These are phyloP conservation scores for Cantharellus cinnabarinus DNA, from an alignment of 768 basidiomycete species.

Conservation along the genomic window DNA sequence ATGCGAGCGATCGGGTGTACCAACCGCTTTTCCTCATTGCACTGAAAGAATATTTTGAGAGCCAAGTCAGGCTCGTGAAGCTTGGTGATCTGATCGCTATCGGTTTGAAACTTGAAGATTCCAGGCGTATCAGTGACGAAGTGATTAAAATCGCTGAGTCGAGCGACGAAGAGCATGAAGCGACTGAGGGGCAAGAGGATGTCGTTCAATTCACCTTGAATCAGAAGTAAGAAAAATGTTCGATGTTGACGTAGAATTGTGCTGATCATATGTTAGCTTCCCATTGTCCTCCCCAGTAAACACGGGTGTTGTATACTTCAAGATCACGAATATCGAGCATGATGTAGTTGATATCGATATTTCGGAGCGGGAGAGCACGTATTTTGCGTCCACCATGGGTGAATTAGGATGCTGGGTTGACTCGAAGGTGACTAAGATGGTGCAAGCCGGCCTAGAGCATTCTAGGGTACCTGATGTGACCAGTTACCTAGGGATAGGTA, in stretches of 20 bases:
- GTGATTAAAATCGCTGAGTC: constrained; percentile 6
- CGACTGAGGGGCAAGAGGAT: neutral
- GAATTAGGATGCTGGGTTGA: constrained; percentile 80
- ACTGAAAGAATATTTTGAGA: constrained; percentile 42
- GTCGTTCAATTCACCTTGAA: neutral
- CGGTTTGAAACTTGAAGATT: constrained; percentile 20
- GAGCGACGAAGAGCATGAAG: too few relatives aligned
- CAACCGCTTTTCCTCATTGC: constrained; percentile 40
- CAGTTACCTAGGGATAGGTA: constrained; percentile 32
- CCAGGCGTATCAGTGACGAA: constrained; percentile 8
- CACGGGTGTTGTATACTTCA: constrained; percentile 48
- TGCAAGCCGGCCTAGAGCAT: constrained; percentile 63
- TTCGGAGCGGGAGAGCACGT: constrained; percentile 22
- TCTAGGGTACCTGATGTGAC: constrained; percentile 33
- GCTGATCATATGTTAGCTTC: constrained; percentile 5
- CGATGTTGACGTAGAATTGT: neutral
- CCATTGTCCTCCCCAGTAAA: constrained; percentile 8
- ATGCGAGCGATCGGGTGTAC: constrained; percentile 41
- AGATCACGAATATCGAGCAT: constrained; percentile 56
- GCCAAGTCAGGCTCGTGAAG: constrained; percentile 36
- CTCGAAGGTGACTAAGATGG: constrained; percentile 43
- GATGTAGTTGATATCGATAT: constrained; percentile 25
- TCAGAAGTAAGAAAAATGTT: neutral
- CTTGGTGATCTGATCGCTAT: constrained; percentile 56
- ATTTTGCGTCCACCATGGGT: constrained; percentile 36